These are phyloP conservation scores for Phyllosticta citrichinensis DNA, from an alignment of 2,329 filamentous ascomycete genomes.

Conservation along the genomic window DNA sequence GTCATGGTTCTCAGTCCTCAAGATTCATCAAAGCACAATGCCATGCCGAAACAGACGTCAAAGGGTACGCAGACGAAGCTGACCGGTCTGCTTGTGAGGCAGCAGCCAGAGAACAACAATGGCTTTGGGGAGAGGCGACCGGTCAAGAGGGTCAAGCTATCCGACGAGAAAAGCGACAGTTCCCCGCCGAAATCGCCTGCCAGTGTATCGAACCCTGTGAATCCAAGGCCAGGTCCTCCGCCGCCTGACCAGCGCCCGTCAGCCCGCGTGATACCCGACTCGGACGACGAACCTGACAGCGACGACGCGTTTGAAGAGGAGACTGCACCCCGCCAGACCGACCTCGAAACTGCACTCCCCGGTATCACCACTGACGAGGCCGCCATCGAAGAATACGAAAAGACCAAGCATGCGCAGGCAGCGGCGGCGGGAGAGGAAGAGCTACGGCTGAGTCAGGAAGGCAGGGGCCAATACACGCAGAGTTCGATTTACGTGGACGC, in stretches of 20 bases:
- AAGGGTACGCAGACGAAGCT: conserved; percentile 35
- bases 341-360: conserved; percentile 63
- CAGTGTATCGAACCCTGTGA: not conserved
- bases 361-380: conserved; percentile 55
- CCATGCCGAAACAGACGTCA: conserved; percentile 30
- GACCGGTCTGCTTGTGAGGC: conserved; percentile 27
- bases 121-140: conserved; percentile 22
- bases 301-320: conserved; percentile 13
- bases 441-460: not conserved
- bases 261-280: conserved; percentile 28
- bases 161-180: conserved; percentile 4
- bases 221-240: not conserved
- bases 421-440: conserved; percentile 38
- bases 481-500: conserved; percentile 96
- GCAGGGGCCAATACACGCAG: conserved; percentile 51
- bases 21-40: conserved; percentile 36
- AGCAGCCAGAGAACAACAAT: conserved; percentile 19
- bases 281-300: conserved; percentile 21
- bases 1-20: conserved; percentile 28
- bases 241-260: not conserved
- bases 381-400: conserved; percentile 72
- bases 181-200: conserved; percentile 15
- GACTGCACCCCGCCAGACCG: conserved; percentile 35
- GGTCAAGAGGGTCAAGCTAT: conserved; percentile 31
- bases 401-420: conserved; percentile 35